A percentile compares a stretch with the other conserved stretches of the same genome.
Conservation (phyloP, 2,329 filamentous ascomycete genomes). For the Penicillium sumatraense region DNA sequence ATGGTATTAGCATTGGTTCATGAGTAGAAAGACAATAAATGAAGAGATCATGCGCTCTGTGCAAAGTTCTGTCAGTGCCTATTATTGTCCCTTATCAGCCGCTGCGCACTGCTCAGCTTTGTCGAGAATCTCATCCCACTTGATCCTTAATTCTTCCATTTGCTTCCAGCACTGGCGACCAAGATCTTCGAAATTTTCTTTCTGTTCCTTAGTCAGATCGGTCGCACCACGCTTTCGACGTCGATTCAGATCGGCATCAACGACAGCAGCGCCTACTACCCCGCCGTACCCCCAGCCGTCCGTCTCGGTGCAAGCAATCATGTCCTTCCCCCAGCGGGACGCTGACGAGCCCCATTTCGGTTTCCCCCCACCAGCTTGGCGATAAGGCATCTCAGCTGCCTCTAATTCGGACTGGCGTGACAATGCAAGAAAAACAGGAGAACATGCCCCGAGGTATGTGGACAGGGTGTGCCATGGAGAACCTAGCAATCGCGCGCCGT, state of each 20-base stretch:
- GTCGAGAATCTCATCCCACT: slow-evolving; percentile 47
- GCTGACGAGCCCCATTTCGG: slow-evolving; percentile 86
- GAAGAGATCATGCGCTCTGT: neutral
- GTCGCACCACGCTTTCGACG: slow-evolving; percentile 63
- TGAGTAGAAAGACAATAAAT: neutral
- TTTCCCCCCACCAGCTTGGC: slow-evolving; percentile 63
- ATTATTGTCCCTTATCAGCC: slow-evolving; percentile 4
- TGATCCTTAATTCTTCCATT: slow-evolving; percentile 47
- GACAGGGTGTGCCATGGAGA: slow-evolving; percentile 84
- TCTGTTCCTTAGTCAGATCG: slow-evolving; percentile 58
- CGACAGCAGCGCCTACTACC: slow-evolving; percentile 55
- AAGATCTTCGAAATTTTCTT: slow-evolving; percentile 44
- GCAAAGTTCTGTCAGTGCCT: neutral
- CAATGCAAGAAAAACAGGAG: slow-evolving; percentile 79
- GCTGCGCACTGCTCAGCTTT: slow-evolving; percentile 29
- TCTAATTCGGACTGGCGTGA: slow-evolving; percentile 57
- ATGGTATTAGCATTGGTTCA: neutral
- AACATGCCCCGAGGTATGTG: slow-evolving; percentile 76
- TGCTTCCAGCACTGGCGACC: slow-evolving; percentile 46
- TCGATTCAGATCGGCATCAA: slow-evolving; percentile 56
- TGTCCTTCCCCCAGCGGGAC: slow-evolving; percentile 60
- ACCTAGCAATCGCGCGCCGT: slow-evolving; percentile 75
- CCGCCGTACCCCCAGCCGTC: slow-evolving; percentile 78
- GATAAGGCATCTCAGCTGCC: slow-evolving; percentile 47
- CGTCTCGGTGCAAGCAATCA: slow-evolving; percentile 78